Percentiles rank a stretch among this genome's conserved stretches.
Evolutionary conservation across 768 basidiomycete species (phyloP).

Genomic region (Tylopilus rubrobrunneus): DNA sequence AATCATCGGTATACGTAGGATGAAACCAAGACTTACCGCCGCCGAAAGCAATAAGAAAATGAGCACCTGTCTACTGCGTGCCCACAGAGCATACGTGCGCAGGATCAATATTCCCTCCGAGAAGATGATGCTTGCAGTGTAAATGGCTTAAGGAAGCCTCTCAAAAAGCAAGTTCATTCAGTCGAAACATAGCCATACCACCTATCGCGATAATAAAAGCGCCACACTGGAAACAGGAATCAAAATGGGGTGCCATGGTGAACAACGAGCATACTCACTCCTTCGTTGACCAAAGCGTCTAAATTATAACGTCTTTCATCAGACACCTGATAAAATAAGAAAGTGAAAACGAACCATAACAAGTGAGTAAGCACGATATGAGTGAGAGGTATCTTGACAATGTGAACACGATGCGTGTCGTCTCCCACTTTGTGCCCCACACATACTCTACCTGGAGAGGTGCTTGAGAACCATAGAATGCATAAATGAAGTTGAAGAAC

Average conservation of each 20-base stretch:
- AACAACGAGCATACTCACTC: conserved; percentile 1
- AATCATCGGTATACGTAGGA: not conserved
- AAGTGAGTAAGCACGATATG: conserved; percentile 12
- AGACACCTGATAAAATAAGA: not conserved
- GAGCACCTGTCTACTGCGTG: conserved; percentile 15
- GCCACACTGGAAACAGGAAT: conserved; percentile 16
- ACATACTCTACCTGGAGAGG: conserved; percentile 17
- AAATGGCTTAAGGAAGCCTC: conserved; percentile 7
- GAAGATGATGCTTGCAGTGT: conserved; percentile 12
- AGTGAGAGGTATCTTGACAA: conserved; percentile 28
- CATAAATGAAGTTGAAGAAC: conserved; percentile 1
- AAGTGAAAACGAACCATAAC: conserved; percentile 12
- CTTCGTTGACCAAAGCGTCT: conserved; percentile 7
- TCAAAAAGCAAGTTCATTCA: not conserved
- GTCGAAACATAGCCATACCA: conserved; percentile 3
- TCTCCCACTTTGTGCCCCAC: conserved; percentile 25
- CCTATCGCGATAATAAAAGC: conserved; percentile 15
- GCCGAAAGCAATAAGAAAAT: conserved; percentile 16
- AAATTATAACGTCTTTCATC: not conserved
- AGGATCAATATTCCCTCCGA: conserved; percentile 22
- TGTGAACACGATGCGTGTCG: conserved; percentile 22
- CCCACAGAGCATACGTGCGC: conserved; percentile 27
- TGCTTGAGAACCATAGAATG: not conserved
- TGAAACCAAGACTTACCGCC: conserved; percentile 8
- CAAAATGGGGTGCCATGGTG: not conserved